Evolutionary conservation across 257 asterid genomes (phyloP).

Genomic region (Primulina tabacum): DNA sequence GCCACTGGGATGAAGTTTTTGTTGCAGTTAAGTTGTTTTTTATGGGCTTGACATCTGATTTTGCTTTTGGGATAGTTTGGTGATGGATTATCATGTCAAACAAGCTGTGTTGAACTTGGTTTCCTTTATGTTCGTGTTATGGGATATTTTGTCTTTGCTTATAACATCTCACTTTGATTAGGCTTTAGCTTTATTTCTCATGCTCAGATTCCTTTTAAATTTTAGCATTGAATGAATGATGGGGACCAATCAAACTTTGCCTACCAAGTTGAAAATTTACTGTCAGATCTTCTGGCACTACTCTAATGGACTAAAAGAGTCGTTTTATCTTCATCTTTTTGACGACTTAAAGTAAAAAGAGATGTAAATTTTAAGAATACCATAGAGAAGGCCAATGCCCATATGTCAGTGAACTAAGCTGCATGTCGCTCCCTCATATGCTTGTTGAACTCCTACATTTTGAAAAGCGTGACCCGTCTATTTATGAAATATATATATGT

Average conservation of each 20-base stretch:
- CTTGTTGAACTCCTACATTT: constrained; percentile 17
- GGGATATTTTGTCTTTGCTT: constrained; percentile 20
- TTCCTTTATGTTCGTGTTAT: constrained; percentile 15
- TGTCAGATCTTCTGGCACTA: constrained; percentile 23
- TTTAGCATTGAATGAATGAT: constrained; percentile 32
- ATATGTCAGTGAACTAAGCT: constrained; percentile 19
- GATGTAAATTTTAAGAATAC: constrained; percentile 21
- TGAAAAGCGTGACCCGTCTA: neutral
- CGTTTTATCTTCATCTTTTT: constrained; percentile 12
- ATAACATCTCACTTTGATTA: neutral
- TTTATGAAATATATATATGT: neutral
- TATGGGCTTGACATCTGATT: constrained; percentile 32
- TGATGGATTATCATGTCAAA: constrained; percentile 31
- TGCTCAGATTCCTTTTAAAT: constrained; percentile 22
- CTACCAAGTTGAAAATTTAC: constrained; percentile 26
- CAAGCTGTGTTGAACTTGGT: constrained; percentile 30
- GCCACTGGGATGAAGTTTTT: constrained; percentile 32
- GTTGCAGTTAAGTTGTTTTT: constrained; percentile 50
- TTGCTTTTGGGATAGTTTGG: constrained; percentile 29
- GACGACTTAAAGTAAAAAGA: constrained; percentile 3
- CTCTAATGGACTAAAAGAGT: constrained; percentile 23
- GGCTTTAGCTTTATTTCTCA: constrained; percentile 7
- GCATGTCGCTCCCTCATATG: neutral
- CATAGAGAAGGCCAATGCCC: constrained; percentile 16
- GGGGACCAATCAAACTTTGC: constrained; percentile 29